These are phyloP conservation scores for Lepidopterella palustris DNA, from an alignment of 495 filamentous ascomycete genomes.

Conservation along the genomic window DNA sequence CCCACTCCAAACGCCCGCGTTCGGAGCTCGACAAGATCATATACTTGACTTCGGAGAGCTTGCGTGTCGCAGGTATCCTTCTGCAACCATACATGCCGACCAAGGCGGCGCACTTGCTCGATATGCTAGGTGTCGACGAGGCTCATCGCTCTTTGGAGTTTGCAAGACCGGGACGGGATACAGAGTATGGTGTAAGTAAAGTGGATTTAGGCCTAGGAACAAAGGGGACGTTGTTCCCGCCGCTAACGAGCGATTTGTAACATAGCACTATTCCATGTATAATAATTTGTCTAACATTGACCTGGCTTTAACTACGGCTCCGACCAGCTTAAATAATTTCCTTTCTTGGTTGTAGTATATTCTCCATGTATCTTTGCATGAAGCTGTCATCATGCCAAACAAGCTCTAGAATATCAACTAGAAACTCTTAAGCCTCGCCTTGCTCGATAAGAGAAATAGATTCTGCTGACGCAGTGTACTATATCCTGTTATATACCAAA, in stretches of 20 bases:
- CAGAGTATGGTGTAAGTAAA: slow-evolving; percentile 54
- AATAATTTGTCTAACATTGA: too few species aligned
- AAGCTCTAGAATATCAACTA: too few species aligned
- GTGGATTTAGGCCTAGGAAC: slow-evolving; percentile 40
- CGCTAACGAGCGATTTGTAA: slow-evolving; percentile 43
- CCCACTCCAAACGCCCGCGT: slow-evolving; percentile 9
- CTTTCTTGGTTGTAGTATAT: too few species aligned
- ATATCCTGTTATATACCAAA: slow-evolving; percentile 11
- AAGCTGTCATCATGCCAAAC: too few species aligned
- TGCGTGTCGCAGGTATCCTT: slow-evolving; percentile 75
- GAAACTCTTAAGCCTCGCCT: too few species aligned
- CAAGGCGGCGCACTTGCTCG: slow-evolving; percentile 68
- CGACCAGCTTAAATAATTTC: too few species aligned
- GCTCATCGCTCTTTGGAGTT: slow-evolving; percentile 52
- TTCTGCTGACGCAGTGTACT: not conserved
- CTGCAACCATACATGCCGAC: slow-evolving; percentile 85
- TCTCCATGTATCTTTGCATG: too few species aligned
- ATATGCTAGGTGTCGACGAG: slow-evolving; percentile 65
- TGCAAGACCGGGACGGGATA: slow-evolving; percentile 54
- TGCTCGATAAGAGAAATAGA: too few species aligned
- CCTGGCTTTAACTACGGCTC: too few species aligned
- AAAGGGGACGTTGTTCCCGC: slow-evolving; percentile 51
- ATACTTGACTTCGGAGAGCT: slow-evolving; percentile 66
- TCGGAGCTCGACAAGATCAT: slow-evolving; percentile 48
- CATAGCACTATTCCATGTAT: not conserved